These are phyloP conservation scores for Odontarrhena argentea DNA, from an alignment of 345 rosid genomes.

Conservation along the genomic window DNA sequence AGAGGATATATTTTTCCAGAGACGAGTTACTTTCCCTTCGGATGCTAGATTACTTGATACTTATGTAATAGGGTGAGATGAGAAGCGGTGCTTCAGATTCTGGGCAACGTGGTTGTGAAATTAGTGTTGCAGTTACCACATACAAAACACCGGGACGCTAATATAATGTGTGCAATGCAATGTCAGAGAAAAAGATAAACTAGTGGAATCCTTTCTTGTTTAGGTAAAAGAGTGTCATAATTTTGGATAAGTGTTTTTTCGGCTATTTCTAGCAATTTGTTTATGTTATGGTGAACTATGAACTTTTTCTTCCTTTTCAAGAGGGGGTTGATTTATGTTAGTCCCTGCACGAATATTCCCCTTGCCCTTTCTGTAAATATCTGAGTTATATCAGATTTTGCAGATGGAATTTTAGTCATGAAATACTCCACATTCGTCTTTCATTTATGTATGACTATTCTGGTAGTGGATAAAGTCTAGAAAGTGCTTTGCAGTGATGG, in stretches of 20 bases:
- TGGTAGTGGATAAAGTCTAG: slow-evolving; percentile 17
- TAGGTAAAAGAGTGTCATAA: not conserved
- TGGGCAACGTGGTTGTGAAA: not conserved
- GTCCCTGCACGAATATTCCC: not conserved
- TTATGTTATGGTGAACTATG: not conserved
- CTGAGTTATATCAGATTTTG: not conserved
- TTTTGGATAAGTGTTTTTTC: not conserved
- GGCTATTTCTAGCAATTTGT: not conserved
- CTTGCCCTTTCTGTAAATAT: not conserved
- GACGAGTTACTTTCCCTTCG: slow-evolving; percentile 9
- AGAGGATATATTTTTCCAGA: slow-evolving; percentile 7
- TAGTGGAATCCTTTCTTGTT: not conserved
- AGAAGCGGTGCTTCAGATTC: slow-evolving; percentile 17
- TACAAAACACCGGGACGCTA: not conserved
- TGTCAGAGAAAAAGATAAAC: not conserved
- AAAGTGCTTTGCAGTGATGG: slow-evolving; percentile 46
- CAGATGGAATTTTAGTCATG: not conserved
- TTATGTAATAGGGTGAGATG: not conserved
- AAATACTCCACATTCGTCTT: not conserved
- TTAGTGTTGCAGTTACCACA: slow-evolving; percentile 7
- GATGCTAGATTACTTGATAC: not conserved
- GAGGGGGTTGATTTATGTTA: slow-evolving; percentile 6
- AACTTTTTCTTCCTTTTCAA: not conserved
- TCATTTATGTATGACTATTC: not conserved
- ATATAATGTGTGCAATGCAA: slow-evolving; percentile 2